Conservation (phyloP, 805 yeast genomes). For the Grigorovia transvaalensis region DNA sequence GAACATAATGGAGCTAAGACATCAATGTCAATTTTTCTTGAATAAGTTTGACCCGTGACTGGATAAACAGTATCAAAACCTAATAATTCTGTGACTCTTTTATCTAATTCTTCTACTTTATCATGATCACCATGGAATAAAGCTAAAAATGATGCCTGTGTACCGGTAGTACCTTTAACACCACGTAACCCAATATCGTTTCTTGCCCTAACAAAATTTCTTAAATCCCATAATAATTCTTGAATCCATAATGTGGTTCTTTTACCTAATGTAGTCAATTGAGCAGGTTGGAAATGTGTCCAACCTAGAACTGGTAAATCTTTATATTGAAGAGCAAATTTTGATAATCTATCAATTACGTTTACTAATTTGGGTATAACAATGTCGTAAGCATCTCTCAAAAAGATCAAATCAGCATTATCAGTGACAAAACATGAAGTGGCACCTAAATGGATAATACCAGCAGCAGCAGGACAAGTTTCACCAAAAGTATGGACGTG, state of each 20-base stretch:
- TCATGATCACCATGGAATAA: conserved; percentile 95
- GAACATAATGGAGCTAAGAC: conserved; percentile 86
- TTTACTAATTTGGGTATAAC: conserved; percentile 91
- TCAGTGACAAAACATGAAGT: conserved; percentile 97
- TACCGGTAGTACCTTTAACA: conserved; percentile 98
- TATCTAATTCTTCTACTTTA: conserved; percentile 86
- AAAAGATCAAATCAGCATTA: conserved; percentile 92
- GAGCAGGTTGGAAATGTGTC: conserved; percentile 99
- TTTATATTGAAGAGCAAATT: conserved; percentile 85
- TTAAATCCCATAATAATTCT: conserved; percentile 93
- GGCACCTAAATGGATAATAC: conserved; percentile 96
- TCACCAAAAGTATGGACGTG: conserved; percentile 94
- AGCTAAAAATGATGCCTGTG: conserved; percentile 92
- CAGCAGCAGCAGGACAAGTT: conserved; percentile 91
- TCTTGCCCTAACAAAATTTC: conserved; percentile 93
- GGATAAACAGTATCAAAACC: conserved; percentile 96
- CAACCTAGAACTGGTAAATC: conserved; percentile 96
- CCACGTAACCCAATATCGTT: conserved; percentile 95
- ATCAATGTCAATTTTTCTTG: conserved; percentile 95
- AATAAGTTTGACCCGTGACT: conserved; percentile 97
- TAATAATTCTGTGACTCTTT: conserved; percentile 81
- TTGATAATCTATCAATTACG: conserved; percentile 79
- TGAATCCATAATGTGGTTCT: conserved; percentile 97
- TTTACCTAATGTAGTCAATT: conserved; percentile 96
- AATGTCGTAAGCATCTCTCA: conserved; percentile 90